phyloP scores from a whole-genome alignment of 2,329 filamentous ascomycete species.

The Zymoseptoria brevis region DNA sequence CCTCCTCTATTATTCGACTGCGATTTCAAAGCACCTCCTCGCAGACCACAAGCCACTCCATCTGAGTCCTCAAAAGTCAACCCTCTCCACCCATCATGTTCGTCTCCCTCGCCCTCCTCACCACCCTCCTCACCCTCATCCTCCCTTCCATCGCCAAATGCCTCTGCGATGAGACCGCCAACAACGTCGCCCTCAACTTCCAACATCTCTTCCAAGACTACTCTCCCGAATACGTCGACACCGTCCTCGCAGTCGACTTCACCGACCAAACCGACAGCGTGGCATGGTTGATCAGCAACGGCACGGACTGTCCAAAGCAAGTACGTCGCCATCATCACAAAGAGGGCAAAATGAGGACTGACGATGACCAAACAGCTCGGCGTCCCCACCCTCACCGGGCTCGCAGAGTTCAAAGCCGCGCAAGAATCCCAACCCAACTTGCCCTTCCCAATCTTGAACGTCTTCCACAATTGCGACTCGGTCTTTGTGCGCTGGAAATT shows the following conservation, averaged over 20 bases:
- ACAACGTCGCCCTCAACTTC: constrained; percentile 20
- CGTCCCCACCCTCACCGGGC: constrained; percentile 12
- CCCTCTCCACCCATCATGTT: neutral
- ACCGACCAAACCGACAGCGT: constrained; percentile 24
- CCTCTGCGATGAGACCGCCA: constrained; percentile 11
- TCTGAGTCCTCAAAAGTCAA: neutral
- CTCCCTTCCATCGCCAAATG: constrained; percentile 7
- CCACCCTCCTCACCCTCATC: neutral
- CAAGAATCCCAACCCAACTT: constrained; percentile 21
- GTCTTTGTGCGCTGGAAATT: constrained; percentile 22
- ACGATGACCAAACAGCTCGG: constrained; percentile 5
- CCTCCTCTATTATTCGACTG: no score
- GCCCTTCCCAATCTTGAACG: constrained; percentile 20
- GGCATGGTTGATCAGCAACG: constrained; percentile 22
- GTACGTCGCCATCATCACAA: neutral
- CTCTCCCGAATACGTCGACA: constrained; percentile 14
- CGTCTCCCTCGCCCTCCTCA: neutral
- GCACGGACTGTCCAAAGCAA: constrained; percentile 11
- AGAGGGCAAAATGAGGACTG: no score
- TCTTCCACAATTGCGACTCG: constrained; percentile 21
- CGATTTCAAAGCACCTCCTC: neutral
- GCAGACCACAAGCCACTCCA: neutral
- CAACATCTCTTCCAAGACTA: constrained; percentile 20
- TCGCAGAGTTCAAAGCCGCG: constrained; percentile 15
- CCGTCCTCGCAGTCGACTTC: constrained; percentile 13